phyloP scores from a whole-genome alignment of 2,329 filamentous ascomycete species.

The Exserohilum turcica region DNA sequence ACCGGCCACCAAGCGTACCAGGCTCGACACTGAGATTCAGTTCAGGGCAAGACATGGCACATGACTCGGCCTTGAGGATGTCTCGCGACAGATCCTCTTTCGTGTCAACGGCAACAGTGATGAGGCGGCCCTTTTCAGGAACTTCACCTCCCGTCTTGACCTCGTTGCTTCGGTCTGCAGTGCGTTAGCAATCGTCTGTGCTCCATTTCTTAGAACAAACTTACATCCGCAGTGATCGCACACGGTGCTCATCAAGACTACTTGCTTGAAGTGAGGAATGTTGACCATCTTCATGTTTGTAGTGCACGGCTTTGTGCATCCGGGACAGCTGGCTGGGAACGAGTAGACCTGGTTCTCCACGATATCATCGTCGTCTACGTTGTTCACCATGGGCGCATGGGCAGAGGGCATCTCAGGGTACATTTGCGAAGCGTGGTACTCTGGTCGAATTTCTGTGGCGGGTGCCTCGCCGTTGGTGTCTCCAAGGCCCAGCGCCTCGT shows the following conservation, averaged over 20 bases:
- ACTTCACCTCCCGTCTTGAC: constrained; percentile 96
- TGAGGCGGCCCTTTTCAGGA: constrained; percentile 81
- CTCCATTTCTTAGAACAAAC: constrained; percentile 15
- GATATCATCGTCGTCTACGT: constrained; percentile 69
- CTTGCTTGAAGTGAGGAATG: constrained; percentile 97
- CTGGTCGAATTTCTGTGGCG: constrained; percentile 60
- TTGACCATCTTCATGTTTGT: constrained; percentile 99
- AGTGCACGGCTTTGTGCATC: constrained; percentile 81
- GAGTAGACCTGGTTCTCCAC: constrained; percentile 90
- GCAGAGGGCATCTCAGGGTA: constrained; percentile 49
- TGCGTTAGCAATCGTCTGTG: constrained; percentile 10
- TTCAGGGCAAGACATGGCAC: constrained; percentile 83
- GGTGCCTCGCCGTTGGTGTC: constrained; percentile 56
- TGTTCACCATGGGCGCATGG: constrained; percentile 46
- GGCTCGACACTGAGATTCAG: constrained; percentile 86
- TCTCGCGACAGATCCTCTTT: constrained; percentile 81
- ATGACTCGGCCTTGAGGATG: constrained; percentile 95
- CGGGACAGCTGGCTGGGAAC: constrained; percentile 89
- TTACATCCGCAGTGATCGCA: constrained; percentile 83
- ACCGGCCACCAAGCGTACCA: constrained; percentile 91
- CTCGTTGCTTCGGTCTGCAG: constrained; percentile 79
- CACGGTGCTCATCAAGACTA: constrained; percentile 91
- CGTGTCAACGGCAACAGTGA: constrained; percentile 74
- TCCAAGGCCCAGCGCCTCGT: constrained; percentile 79
- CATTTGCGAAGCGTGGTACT: constrained; percentile 56